These are phyloP conservation scores for Solanum aculeatissimum DNA, from an alignment of 305 asterid genomes.

Conservation along the genomic window DNA sequence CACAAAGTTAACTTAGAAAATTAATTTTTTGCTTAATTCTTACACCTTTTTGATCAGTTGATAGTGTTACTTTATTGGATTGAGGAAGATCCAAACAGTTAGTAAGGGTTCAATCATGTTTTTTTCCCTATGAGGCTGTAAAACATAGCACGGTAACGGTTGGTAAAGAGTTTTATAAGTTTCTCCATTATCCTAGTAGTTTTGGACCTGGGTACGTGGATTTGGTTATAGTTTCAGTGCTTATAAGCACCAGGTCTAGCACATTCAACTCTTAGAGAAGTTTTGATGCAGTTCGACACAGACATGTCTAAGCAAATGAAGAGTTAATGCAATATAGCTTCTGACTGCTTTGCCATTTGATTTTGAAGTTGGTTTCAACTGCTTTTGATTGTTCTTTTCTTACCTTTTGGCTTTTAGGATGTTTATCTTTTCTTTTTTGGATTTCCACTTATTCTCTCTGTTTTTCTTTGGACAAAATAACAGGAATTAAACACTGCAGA, in stretches of 20 bases:
- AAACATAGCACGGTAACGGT: not conserved
- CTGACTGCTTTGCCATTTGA: not conserved
- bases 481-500: conserved; percentile 95
- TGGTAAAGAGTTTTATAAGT: not conserved
- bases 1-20: not conserved
- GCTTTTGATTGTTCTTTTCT: not conserved
- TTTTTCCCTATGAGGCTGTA: not conserved
- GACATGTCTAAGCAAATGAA: not conserved
- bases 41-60: not conserved
- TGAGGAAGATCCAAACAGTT: not conserved
- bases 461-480: conserved; percentile 3
- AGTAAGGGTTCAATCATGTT: not conserved
- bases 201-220: not conserved
- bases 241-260: not conserved
- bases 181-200: not conserved
- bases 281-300: not conserved
- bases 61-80: not conserved
- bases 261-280: not conserved
- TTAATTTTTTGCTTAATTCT: not conserved
- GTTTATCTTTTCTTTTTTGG: not conserved
- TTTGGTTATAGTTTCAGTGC: not conserved
- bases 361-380: not conserved
- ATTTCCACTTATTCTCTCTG: conserved; percentile 1
- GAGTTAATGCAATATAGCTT: not conserved
- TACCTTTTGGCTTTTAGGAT: not conserved